These are phyloP conservation scores for Lipomyces sp. DNA, from an alignment of 805 yeast species.

Conservation along the genomic window DNA sequence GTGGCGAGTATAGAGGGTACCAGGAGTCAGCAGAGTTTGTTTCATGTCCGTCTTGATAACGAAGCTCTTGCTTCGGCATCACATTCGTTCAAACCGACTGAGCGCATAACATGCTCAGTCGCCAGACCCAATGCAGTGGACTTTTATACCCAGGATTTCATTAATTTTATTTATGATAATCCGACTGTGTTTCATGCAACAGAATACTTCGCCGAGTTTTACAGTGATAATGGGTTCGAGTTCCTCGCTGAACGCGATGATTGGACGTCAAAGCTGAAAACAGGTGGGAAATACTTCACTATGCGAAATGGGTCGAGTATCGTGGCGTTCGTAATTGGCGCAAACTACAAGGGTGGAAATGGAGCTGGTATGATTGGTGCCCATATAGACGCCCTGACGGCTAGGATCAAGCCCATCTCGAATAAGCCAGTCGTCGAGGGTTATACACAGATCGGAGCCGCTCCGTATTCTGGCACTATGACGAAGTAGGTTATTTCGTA, in stretches of 20 bases:
- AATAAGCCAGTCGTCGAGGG: slow-evolving; percentile 66
- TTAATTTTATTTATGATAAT: slow-evolving; percentile 24
- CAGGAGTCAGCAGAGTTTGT: background rate
- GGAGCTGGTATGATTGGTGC: slow-evolving; percentile 60
- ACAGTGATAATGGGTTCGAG: slow-evolving; percentile 62
- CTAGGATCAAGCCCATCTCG: slow-evolving; percentile 67
- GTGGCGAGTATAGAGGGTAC: background rate
- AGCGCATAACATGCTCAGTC: slow-evolving; percentile 2
- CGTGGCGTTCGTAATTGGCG: slow-evolving; percentile 71
- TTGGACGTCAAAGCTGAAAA: slow-evolving; percentile 54
- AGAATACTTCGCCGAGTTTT: slow-evolving; percentile 57
- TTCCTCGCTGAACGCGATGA: slow-evolving; percentile 65
- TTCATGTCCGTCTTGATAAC: background rate
- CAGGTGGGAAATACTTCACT: slow-evolving; percentile 64
- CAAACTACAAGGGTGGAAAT: slow-evolving; percentile 62
- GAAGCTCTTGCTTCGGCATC: background rate
- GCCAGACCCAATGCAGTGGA: slow-evolving; percentile 7
- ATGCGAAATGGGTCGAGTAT: slow-evolving; percentile 68
- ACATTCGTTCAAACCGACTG: background rate
- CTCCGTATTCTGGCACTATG: slow-evolving; percentile 78
- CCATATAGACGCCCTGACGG: slow-evolving; percentile 60
- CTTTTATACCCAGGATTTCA: slow-evolving; percentile 16
- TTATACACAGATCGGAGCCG: slow-evolving; percentile 75
- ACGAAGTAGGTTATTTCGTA: slow-evolving; percentile 8
- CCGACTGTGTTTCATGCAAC: slow-evolving; percentile 72